Conservation (phyloP, 1,284 basidiomycete species). For the Trametes pubescens region DNA sequence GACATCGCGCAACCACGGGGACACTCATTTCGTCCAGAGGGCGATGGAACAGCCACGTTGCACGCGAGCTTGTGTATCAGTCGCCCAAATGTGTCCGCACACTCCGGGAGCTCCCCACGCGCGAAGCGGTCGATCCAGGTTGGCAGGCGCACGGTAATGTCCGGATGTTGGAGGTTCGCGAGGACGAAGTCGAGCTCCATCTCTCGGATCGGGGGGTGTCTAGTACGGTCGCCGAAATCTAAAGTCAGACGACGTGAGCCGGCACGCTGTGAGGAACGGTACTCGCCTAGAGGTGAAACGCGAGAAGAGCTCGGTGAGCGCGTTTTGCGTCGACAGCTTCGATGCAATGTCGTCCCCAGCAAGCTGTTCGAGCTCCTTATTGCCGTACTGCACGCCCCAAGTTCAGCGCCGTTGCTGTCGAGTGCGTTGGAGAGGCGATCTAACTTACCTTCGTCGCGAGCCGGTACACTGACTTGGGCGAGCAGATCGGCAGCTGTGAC, state of each 20-base stretch:
- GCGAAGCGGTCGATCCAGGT: slow-evolving; percentile 23
- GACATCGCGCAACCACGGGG: slow-evolving; percentile 14
- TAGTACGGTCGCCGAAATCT: neutral
- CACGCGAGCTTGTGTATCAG: slow-evolving; percentile 21
- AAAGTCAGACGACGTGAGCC: neutral
- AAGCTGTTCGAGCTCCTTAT: slow-evolving; percentile 24
- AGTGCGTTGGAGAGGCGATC: too few species aligned
- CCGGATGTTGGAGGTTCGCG: slow-evolving; percentile 19
- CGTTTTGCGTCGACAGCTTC: slow-evolving; percentile 31
- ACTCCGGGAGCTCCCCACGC: slow-evolving; percentile 20
- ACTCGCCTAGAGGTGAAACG: slow-evolving; percentile 29
- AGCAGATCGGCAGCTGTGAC: slow-evolving; percentile 27
- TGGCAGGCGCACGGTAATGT: slow-evolving; percentile 22
- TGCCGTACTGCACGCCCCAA: slow-evolving; percentile 15
- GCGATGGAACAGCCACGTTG: neutral
- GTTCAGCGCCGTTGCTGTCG: neutral
- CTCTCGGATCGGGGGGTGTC: slow-evolving; percentile 22
- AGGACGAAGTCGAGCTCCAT: slow-evolving; percentile 25
- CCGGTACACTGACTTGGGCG: slow-evolving; percentile 36
- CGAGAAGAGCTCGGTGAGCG: slow-evolving; percentile 34
- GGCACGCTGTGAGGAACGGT: too few species aligned
- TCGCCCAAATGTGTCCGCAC: slow-evolving; percentile 18
- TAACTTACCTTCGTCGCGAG: slow-evolving; percentile 31
- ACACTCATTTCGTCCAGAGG: neutral
- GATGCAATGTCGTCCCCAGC: slow-evolving; percentile 24